These are phyloP conservation scores for Tardiomyces blankii DNA, from an alignment of 1,139 yeast genomes.

Conservation along the genomic window DNA sequence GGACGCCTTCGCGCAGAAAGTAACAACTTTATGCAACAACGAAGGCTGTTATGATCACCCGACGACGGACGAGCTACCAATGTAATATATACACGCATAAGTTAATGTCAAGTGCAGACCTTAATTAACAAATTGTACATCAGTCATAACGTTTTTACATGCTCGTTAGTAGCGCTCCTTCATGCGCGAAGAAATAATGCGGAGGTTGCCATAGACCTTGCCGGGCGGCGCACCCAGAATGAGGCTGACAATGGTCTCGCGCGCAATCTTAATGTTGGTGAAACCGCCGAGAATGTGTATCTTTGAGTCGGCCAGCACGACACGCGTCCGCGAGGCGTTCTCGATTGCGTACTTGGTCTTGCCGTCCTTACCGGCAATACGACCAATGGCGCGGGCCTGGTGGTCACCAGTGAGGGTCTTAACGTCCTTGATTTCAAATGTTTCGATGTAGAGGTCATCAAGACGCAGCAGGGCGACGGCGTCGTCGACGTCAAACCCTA, in stretches of 20 bases:
- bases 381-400: conserved; percentile 95
- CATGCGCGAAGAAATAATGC: conserved; percentile 94
- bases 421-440: conserved; percentile 94
- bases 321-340: conserved; percentile 96
- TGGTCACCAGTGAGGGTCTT: conserved; percentile 94
- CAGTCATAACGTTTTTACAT: neutral
- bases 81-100: too few relatives aligned
- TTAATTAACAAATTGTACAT: neutral
- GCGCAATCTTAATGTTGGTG: conserved; percentile 93
- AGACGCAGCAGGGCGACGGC: conserved; percentile 88
- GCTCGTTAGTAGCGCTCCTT: conserved; percentile 71
- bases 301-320: conserved; percentile 91
- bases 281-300: conserved; percentile 96
- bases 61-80: too few relatives aligned
- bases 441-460: conserved; percentile 92
- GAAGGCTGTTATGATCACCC: neutral
- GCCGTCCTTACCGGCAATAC: conserved; percentile 99
- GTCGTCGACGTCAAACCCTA: conserved; percentile 95
- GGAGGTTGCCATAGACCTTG: conserved; percentile 91
- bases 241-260: conserved; percentile 89
- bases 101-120: too few relatives aligned
- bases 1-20: conserved; percentile 13
- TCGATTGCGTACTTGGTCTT: conserved; percentile 97
- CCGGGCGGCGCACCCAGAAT: conserved; percentile 98
- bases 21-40: neutral